Evolutionary conservation across 73 alveolate species (phyloP), one percentile per base, ranked within the genome.

Genomic region (Tetrahymena thermophila): DNA sequence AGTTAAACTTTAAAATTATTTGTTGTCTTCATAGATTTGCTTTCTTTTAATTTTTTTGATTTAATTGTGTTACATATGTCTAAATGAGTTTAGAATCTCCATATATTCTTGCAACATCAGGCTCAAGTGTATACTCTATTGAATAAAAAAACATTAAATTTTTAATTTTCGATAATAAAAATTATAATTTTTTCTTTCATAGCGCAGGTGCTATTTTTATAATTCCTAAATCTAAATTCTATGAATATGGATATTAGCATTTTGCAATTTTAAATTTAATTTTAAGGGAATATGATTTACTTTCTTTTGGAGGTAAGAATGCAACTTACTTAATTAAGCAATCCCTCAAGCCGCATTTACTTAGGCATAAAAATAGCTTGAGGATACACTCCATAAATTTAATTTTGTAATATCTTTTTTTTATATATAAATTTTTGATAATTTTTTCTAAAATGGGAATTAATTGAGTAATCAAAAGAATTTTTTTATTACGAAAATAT

Each of bases 301-400:
- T 71, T 71, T 71, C 89, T 71, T 71, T 28, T 19, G 89, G 89
- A 28, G 89, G 89, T 28, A 71, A 71, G 89, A 71, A 71, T 71
- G 89, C 89, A n/a, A 71, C 89, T n/a, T 71, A 71, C 31, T 31
- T 71, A 19, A 71, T 71, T 31, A 71, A 28, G 37, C 89, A 71
- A 71, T 71, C 89, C 40, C 89, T 71, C 89, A 71, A 71, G 89
- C 89, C 89, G 37, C 89, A 71, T 71, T 71, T 71, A 71, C 89
- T 71, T 23, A 71, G 23, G 89, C 89, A 71, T 28, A 71, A 31
- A 71, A 71, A 71, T 71, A 71, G 89, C 89, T 71, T 71, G 89
- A 71, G 89, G 35, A 71, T 31, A 71, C 89, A 71, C 40, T 71
- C 35, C 89, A 71, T 71, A n/a, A n/a, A 28, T 25, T 71, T 71